Percentiles rank a stretch among this genome's conserved stretches.
phyloP scores from a whole-genome alignment of 2,329 filamentous ascomycete genomes.

The Fusarium stilboides region DNA sequence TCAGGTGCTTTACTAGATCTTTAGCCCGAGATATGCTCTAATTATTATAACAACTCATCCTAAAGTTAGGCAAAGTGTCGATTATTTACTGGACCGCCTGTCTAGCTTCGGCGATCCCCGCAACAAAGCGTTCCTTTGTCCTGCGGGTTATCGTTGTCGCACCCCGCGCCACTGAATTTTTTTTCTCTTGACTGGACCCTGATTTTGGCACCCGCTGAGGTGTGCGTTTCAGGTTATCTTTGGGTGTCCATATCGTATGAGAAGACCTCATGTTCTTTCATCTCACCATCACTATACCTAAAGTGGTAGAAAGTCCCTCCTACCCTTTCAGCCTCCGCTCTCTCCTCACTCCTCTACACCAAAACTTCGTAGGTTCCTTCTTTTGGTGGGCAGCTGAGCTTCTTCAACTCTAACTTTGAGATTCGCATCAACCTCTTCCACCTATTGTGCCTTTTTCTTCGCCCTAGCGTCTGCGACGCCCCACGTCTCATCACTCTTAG shows the following conservation, averaged over 20 bases:
- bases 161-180: constrained; percentile 53
- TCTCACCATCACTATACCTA: constrained; percentile 32
- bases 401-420: constrained; percentile 37
- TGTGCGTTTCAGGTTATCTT: constrained; percentile 31
- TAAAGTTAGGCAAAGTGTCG: too few species aligned
- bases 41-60: too few species aligned
- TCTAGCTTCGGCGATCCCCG: constrained; percentile 8
- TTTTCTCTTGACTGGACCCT: constrained; percentile 23
- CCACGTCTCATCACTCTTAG: neutral
- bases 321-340: constrained; percentile 35
- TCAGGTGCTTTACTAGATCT: too few species aligned
- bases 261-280: constrained; percentile 17
- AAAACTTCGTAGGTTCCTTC: constrained; percentile 33
- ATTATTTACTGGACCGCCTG: too few species aligned
- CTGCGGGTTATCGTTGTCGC: constrained; percentile 60
- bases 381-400: constrained; percentile 40
- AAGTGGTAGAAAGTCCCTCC: constrained; percentile 19
- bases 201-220: constrained; percentile 25
- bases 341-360: constrained; percentile 34
- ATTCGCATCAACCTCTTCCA: constrained; percentile 10
- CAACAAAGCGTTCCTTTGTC: neutral
- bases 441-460: neutral
- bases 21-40: too few species aligned
- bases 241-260: constrained; percentile 17
- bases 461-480: constrained; percentile 5